These are phyloP conservation scores for Aspergillus hancockii DNA, from an alignment of 495 filamentous ascomycete genomes.

Conservation along the genomic window DNA sequence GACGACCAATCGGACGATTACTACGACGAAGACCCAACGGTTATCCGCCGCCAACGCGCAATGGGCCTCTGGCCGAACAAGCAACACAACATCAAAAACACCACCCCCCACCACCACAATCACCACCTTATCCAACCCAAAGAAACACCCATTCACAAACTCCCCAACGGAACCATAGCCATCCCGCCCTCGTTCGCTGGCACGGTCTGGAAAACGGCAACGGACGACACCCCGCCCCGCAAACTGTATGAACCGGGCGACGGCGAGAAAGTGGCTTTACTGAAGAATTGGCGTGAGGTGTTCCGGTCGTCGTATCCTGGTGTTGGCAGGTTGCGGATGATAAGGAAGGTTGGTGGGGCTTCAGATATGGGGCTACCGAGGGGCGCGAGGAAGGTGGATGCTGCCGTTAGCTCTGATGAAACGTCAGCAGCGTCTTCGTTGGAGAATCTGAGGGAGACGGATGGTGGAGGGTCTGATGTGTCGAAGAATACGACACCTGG, in stretches of 20 bases:
- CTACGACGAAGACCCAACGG: constrained; percentile 48
- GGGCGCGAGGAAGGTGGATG: background rate
- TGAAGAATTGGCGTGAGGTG: constrained; percentile 55
- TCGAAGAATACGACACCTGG: constrained; percentile 6
- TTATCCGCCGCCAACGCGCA: constrained; percentile 22
- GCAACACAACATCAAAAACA: background rate
- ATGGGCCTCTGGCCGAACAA: constrained; percentile 14
- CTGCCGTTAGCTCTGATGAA: background rate
- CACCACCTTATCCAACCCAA: too few species aligned
- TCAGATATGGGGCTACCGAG: background rate
- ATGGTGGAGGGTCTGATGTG: background rate
- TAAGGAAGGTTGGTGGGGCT: constrained; percentile 16
- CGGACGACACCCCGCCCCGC: constrained; percentile 28
- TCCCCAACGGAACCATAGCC: constrained; percentile 3
- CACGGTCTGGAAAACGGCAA: constrained; percentile 41
- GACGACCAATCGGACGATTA: constrained; percentile 53
- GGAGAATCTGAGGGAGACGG: background rate
- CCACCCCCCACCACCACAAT: too few species aligned
- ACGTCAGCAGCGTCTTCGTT: constrained; percentile 3
- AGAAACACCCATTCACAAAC: too few species aligned
- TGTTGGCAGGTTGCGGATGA: constrained; percentile 28
- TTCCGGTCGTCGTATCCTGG: constrained; percentile 43
- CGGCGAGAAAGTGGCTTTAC: constrained; percentile 44
- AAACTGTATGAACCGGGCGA: constrained; percentile 41
- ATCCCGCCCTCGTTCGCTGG: constrained; percentile 34